phyloP scores from a whole-genome alignment of 768 basidiomycete species.

The Lepiota subincarnata region DNA sequence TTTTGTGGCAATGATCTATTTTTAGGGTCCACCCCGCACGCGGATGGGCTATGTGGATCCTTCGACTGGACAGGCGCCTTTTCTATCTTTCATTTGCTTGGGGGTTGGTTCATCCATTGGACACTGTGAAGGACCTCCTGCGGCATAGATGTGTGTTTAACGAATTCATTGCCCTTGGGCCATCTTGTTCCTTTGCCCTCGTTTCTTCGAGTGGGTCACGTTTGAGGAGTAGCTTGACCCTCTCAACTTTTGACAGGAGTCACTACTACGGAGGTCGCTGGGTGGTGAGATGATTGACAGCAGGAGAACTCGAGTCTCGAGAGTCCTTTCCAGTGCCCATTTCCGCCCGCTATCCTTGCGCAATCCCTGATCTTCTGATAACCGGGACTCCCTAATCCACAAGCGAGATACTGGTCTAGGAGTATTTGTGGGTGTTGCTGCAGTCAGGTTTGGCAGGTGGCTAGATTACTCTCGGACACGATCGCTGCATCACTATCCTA shows the following conservation, averaged over 20 bases:
- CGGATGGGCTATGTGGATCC: neutral
- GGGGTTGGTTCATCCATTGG: neutral
- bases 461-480: no score
- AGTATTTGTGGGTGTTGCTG: no score
- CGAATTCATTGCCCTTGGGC: no score
- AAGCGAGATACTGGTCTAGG: no score
- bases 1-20: neutral
- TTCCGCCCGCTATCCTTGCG: neutral
- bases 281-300: slow-evolving; percentile 5
- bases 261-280: neutral
- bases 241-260: neutral
- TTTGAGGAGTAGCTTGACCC: neutral
- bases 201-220: neutral
- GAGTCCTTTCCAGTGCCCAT: no score
- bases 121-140: neutral
- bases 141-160: no score
- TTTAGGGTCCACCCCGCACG: neutral
- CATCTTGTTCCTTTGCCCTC: neutral
- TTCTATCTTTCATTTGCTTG: neutral
- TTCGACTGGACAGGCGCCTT: neutral
- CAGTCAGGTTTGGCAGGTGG: no score
- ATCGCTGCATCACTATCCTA: no score
- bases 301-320: no score
- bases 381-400: no score
- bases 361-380: neutral